These are phyloP conservation scores for Phytophthora melonis DNA, from an alignment of 352 stramenopile species.

Conservation along the genomic window DNA sequence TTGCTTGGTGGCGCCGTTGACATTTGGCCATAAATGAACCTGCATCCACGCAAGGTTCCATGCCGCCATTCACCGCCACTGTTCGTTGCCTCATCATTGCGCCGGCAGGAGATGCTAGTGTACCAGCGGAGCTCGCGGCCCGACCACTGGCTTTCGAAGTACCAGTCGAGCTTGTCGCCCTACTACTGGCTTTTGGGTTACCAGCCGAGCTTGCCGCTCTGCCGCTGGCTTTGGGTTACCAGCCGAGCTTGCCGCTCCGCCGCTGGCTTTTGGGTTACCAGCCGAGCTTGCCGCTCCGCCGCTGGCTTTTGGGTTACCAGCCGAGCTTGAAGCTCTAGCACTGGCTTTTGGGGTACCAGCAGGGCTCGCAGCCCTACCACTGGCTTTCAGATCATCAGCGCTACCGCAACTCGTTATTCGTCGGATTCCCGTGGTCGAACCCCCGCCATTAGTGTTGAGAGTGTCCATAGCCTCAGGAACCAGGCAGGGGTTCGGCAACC, in stretches of 20 bases:
- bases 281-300: no score
- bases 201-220: background rate
- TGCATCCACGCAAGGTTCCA: background rate
- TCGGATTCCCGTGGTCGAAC: no score
- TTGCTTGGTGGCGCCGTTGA: background rate
- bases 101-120: no score
- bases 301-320: background rate
- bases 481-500: background rate
- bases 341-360: slow-evolving; percentile 1
- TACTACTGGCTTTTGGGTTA: no score
- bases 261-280: no score
- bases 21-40: background rate
- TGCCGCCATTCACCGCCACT: no score
- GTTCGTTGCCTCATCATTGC: no score
- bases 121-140: background rate
- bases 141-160: background rate
- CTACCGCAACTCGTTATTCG: no score
- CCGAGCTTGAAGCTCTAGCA: background rate
- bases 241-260: no score
- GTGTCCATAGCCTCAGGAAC: no score
- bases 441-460: no score
- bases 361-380: slow-evolving; percentile 4
- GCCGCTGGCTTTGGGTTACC: no score
- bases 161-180: background rate
- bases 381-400: background rate